These are phyloP conservation scores for Tulasnella sp. DNA, from an alignment of 768 basidiomycete genomes.

Conservation along the genomic window DNA sequence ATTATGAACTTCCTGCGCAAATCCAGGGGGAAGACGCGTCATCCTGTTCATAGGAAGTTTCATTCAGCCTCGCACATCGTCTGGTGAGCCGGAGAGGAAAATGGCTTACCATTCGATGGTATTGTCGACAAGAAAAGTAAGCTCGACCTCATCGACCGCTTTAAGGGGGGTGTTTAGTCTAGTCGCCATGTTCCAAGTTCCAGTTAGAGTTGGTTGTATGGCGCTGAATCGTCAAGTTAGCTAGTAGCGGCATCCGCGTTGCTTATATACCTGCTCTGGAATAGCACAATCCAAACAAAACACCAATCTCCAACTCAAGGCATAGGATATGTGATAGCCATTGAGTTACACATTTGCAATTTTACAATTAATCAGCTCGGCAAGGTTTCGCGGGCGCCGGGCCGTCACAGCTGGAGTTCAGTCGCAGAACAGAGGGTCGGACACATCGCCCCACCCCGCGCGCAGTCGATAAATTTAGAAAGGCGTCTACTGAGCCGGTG, in stretches of 20 bases:
- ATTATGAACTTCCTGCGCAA: conserved; percentile 68
- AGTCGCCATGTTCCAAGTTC: not conserved
- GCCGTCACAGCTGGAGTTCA: too few relatives aligned
- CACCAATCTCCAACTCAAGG: not conserved
- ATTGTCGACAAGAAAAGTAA: conserved; percentile 67
- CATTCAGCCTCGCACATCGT: not conserved
- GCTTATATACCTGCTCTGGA: not conserved
- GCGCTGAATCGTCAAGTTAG: not conserved
- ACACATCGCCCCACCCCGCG: too few relatives aligned
- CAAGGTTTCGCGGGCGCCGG: too few relatives aligned
- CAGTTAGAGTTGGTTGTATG: not conserved
- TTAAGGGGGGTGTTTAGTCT: not conserved
- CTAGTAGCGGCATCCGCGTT: not conserved
- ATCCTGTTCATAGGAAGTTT: conserved; percentile 54
- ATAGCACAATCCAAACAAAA: not conserved
- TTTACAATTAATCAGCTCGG: too few relatives aligned
- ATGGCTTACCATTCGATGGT: conserved; percentile 70
- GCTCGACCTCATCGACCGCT: conserved; percentile 20
- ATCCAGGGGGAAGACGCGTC: conserved; percentile 76
- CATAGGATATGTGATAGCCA: too few relatives aligned
- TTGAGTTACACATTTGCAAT: too few relatives aligned
- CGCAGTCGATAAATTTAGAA: too few relatives aligned
- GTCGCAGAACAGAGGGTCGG: too few relatives aligned
- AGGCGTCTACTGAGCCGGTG: too few relatives aligned
- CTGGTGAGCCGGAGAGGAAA: not conserved